A percentile compares a stretch with the other conserved stretches of the same genome.
Evolutionary conservation across 768 basidiomycete genomes (phyloP).

Genomic region (Piloderma croceum): DNA sequence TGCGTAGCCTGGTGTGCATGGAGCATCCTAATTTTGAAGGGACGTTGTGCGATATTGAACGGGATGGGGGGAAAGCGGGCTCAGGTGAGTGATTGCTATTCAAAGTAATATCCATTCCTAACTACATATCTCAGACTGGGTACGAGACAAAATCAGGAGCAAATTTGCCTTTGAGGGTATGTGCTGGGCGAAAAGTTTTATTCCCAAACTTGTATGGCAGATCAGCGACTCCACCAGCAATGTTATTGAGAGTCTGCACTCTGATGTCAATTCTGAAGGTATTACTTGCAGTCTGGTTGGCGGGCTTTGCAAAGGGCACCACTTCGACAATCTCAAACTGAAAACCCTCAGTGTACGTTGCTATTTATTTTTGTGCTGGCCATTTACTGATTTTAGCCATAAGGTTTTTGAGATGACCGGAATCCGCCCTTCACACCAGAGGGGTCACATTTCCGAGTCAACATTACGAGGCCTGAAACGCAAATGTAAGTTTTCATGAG

Average conservation of each 20-base stretch:
- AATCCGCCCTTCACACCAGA: too few relatives aligned
- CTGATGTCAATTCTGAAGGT: conserved; percentile 25
- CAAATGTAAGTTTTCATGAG: too few relatives aligned
- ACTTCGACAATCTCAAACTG: conserved; percentile 12
- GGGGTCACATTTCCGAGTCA: too few relatives aligned
- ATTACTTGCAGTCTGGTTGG: conserved; percentile 13
- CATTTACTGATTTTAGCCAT: too few relatives aligned
- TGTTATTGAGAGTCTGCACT: conserved; percentile 21
- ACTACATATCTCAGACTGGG: conserved; percentile 20
- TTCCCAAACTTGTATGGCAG: conserved; percentile 21
- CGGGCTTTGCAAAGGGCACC: conserved; percentile 12
- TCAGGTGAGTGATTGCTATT: conserved; percentile 6
- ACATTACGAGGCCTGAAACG: too few relatives aligned
- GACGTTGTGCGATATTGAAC: conserved; percentile 12
- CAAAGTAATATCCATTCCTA: not conserved
- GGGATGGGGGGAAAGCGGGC: conserved; percentile 15
- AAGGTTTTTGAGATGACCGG: too few relatives aligned
- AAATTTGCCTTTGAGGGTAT: conserved; percentile 23
- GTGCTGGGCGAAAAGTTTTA: conserved; percentile 27
- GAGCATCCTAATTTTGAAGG: conserved; percentile 17
- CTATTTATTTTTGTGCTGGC: too few relatives aligned
- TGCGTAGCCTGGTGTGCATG: conserved; percentile 20
- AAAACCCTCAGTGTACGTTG: conserved; percentile 2
- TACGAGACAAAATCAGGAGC: conserved; percentile 18
- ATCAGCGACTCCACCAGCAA: conserved; percentile 20